Conservation (phyloP, 768 basidiomycete genomes). For the Holtermannia corniformis region DNA sequence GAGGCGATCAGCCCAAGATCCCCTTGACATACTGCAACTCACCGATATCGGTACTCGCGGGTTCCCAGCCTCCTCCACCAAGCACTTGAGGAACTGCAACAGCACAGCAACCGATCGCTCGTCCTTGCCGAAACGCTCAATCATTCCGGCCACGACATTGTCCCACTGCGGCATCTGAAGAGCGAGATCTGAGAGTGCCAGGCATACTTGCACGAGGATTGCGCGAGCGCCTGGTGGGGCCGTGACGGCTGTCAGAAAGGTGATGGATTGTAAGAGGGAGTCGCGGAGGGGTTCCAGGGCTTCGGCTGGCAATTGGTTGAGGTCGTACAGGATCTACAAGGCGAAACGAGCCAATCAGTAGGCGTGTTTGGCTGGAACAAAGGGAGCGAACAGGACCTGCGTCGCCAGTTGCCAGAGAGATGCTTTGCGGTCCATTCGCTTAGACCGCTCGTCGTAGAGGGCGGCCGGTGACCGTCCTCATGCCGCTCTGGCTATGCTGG, state of each 20-base stretch:
- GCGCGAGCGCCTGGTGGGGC: conserved; percentile 63
- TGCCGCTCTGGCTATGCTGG: too few species aligned
- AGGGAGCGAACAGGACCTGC: neutral
- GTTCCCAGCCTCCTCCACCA: conserved; percentile 84
- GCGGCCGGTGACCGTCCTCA: too few species aligned
- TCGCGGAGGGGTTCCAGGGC: conserved; percentile 74
- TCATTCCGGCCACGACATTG: conserved; percentile 67
- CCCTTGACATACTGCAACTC: conserved; percentile 44
- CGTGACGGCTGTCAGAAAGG: conserved; percentile 46
- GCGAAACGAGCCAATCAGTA: conserved; percentile 24
- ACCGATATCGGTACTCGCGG: conserved; percentile 81
- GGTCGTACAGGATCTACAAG: conserved; percentile 83
- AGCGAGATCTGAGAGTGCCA: conserved; percentile 82
- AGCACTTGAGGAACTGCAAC: conserved; percentile 76
- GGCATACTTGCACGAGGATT: conserved; percentile 77
- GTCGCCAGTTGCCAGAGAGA: neutral
- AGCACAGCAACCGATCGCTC: conserved; percentile 73
- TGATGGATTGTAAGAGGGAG: conserved; percentile 68
- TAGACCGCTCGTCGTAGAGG: too few species aligned
- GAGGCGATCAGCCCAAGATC: neutral
- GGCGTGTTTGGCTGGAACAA: neutral
- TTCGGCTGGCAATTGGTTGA: conserved; percentile 67
- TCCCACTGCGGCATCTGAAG: conserved; percentile 74
- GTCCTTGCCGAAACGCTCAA: conserved; percentile 74
- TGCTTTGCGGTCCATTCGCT: neutral